Evolutionary conservation across 441 rosid genomes (phyloP).

Genomic region (Melianthus villosus): DNA sequence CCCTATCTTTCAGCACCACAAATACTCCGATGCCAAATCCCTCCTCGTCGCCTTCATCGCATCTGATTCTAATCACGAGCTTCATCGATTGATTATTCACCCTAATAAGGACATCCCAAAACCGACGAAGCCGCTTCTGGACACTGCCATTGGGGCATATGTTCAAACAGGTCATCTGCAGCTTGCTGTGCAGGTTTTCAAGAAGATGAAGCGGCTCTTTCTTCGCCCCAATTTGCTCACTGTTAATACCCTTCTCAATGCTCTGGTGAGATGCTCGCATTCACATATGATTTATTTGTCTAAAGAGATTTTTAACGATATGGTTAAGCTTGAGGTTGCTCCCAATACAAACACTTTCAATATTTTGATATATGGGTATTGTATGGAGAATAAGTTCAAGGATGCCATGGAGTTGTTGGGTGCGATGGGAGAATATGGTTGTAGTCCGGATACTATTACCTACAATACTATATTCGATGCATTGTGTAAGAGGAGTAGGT

Average conservation of each 20-base stretch:
- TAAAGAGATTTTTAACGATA: slow-evolving; percentile 39
- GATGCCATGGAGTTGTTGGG: slow-evolving; percentile 32
- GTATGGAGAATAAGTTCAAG: slow-evolving; percentile 36
- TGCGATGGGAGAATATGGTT: slow-evolving; percentile 39
- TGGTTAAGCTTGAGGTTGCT: slow-evolving; percentile 28
- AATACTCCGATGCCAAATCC: slow-evolving; percentile 51
- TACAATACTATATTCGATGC: slow-evolving; percentile 63
- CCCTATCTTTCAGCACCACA: slow-evolving; percentile 30
- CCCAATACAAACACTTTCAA: slow-evolving; percentile 41
- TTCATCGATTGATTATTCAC: slow-evolving; percentile 33
- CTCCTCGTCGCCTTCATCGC: slow-evolving; percentile 50
- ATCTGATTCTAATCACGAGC: slow-evolving; percentile 27
- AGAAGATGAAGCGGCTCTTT: slow-evolving; percentile 39
- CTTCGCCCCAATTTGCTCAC: slow-evolving; percentile 50
- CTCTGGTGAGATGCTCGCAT: slow-evolving; percentile 50
- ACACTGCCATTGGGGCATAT: slow-evolving; percentile 44
- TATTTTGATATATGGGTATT: slow-evolving; percentile 53
- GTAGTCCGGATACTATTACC: slow-evolving; percentile 43
- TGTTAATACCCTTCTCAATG: slow-evolving; percentile 51
- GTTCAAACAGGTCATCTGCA: slow-evolving; percentile 45
- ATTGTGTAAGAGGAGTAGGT: slow-evolving; percentile 56
- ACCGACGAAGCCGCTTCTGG: slow-evolving; percentile 35
- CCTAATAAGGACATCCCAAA: slow-evolving; percentile 13
- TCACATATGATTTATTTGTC: slow-evolving; percentile 31
- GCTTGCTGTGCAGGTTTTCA: slow-evolving; percentile 47